Evolutionary conservation across 805 yeast genomes (phyloP).

Genomic region (Brettanomyces sp.): DNA sequence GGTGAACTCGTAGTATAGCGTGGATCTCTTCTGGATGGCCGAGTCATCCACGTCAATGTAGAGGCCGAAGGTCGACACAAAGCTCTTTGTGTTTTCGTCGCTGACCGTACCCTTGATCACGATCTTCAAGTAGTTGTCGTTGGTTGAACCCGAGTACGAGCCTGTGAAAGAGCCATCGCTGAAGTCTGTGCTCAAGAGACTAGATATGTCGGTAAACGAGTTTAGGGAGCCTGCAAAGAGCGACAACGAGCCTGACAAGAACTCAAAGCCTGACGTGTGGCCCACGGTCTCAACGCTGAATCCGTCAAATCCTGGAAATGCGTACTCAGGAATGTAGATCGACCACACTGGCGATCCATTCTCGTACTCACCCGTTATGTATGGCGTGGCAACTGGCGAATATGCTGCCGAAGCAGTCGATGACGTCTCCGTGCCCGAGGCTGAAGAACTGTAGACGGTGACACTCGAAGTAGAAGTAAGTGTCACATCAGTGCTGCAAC

Average conservation of each 20-base stretch:
- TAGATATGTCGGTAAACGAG: background rate
- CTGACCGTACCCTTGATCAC: background rate
- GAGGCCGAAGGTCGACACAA: background rate
- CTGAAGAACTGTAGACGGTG: background rate
- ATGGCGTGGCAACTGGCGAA: constrained; percentile 3
- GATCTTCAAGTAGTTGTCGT: constrained; percentile 1
- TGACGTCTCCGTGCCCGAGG: constrained; percentile 1
- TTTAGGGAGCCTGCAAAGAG: background rate
- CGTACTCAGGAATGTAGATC: constrained; percentile 1
- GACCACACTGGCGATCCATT: constrained; percentile 1
- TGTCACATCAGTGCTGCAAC: constrained; percentile 1
- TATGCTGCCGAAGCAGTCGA: constrained; percentile 1
- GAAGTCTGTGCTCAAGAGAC: background rate
- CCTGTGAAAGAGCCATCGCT: background rate
- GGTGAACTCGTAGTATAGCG: background rate
- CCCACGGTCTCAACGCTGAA: background rate
- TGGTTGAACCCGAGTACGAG: background rate
- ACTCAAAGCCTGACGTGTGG: background rate
- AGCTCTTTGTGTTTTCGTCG: background rate
- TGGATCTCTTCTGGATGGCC: background rate
- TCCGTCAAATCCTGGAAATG: background rate
- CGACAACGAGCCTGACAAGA: background rate
- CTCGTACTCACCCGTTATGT: background rate
- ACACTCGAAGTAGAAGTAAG: constrained; percentile 1
- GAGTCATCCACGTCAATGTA: background rate